phyloP scores from a whole-genome alignment of 345 rosid species.

The Sonneratia alba region DNA sequence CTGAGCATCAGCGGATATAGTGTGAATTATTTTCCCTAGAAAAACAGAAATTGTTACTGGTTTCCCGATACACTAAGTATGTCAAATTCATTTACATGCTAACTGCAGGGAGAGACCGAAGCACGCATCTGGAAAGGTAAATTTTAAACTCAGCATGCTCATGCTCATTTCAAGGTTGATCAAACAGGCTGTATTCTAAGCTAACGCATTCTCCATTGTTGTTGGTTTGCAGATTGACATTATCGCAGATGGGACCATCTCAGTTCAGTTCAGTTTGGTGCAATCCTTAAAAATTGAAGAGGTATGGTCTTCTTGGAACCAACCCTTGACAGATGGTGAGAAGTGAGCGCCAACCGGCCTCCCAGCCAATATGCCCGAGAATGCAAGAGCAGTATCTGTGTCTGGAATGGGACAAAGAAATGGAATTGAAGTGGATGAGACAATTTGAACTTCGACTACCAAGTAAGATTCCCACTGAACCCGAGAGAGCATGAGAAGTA shows the following conservation, averaged over 20 bases:
- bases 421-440: too few relatives aligned
- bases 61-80: too few relatives aligned
- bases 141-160: background rate
- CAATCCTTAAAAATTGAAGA: background rate
- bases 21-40: background rate
- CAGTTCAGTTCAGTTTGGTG: background rate
- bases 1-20: background rate
- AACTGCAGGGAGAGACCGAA: background rate
- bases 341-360: too few relatives aligned
- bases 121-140: background rate
- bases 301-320: too few relatives aligned
- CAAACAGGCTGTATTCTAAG: background rate
- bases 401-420: too few relatives aligned
- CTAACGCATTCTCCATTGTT: background rate
- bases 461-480: too few relatives aligned
- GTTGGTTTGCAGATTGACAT: background rate
- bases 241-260: background rate
- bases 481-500: too few relatives aligned
- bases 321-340: too few relatives aligned
- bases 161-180: background rate
- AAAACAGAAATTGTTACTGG: too few relatives aligned
- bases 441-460: too few relatives aligned
- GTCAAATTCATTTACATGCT: background rate
- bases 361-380: too few relatives aligned
- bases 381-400: too few relatives aligned